phyloP scores from a whole-genome alignment of 2,329 filamentous ascomycete genomes.

The Akanthomyces muscarius region DNA sequence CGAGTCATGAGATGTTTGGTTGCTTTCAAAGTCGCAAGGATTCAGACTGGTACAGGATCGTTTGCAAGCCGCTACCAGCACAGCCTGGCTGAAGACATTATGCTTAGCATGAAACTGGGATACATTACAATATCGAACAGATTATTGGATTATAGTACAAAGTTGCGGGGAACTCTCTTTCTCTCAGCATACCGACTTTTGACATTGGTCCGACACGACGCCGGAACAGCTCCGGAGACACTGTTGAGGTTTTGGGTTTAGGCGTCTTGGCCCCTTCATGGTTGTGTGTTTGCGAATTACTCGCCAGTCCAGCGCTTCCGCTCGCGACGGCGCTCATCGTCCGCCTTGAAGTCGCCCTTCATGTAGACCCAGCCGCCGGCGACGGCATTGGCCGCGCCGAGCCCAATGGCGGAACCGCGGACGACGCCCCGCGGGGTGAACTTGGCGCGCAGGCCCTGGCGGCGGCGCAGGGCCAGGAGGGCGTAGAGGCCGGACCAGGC shows the following conservation, averaged over 20 bases:
- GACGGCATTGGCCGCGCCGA: conserved; percentile 45
- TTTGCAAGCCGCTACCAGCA: not conserved
- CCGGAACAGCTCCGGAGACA: too few species aligned
- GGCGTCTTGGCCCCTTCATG: too few species aligned
- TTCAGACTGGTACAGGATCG: not conserved
- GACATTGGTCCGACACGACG: not conserved
- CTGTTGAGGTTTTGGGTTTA: too few species aligned
- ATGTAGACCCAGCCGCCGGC: conserved; percentile 51
- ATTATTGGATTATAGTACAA: not conserved
- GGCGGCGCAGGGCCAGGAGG: conserved; percentile 48
- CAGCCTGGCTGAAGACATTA: not conserved
- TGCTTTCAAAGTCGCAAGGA: not conserved
- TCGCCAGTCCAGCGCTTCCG: conserved; percentile 48
- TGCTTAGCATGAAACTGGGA: not conserved
- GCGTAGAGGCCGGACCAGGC: conserved; percentile 57
- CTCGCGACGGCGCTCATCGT: conserved; percentile 44
- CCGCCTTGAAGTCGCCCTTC: conserved; percentile 46
- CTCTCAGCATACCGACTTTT: not conserved
- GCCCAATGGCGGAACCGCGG: conserved; percentile 46
- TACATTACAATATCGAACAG: conserved; percentile 1
- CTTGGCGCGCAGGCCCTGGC: conserved; percentile 37
- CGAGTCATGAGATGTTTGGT: too few species aligned
- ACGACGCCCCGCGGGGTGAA: conserved; percentile 48
- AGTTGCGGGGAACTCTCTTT: not conserved
- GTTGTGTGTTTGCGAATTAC: not conserved